A percentile compares a stretch with the other conserved stretches of the same genome.
These are phyloP conservation scores for Lasiodiplodia theobromae DNA, from an alignment of 2,329 filamentous ascomycete genomes.

Conservation along the genomic window DNA sequence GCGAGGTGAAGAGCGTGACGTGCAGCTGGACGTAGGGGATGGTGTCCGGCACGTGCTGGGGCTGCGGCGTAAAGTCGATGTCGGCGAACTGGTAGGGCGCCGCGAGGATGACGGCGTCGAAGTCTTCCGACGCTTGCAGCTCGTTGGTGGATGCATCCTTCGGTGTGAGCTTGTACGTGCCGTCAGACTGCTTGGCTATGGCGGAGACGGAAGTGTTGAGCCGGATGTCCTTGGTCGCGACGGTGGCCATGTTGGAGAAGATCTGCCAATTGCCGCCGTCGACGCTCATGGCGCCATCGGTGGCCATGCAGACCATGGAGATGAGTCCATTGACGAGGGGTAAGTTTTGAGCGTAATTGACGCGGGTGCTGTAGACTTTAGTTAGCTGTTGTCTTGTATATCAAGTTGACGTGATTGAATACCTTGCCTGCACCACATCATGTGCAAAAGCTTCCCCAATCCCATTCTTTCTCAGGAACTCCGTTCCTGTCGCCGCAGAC, in stretches of 20 bases:
- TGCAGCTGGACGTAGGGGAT: slow-evolving; percentile 89
- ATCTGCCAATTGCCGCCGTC: slow-evolving; percentile 93
- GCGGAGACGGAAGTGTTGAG: slow-evolving; percentile 73
- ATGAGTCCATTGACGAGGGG: slow-evolving; percentile 87
- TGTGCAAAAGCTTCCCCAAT: slow-evolving; percentile 72
- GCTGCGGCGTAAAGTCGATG: slow-evolving; percentile 60
- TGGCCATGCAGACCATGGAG: slow-evolving; percentile 90
- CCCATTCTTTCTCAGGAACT: slow-evolving; percentile 72
- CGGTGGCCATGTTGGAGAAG: slow-evolving; percentile 69
- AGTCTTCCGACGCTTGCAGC: slow-evolving; percentile 49
- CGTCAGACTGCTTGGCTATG: slow-evolving; percentile 39
- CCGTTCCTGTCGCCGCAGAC: slow-evolving; percentile 75
- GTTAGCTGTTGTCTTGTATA: neutral
- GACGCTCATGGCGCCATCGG: slow-evolving; percentile 80
- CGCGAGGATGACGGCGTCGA: slow-evolving; percentile 84
- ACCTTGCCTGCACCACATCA: slow-evolving; percentile 81
- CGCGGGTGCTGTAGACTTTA: slow-evolving; percentile 69
- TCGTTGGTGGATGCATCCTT: slow-evolving; percentile 5
- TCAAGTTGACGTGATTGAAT: slow-evolving; percentile 12
- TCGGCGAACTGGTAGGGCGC: slow-evolving; percentile 81
- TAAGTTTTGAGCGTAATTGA: slow-evolving; percentile 94
- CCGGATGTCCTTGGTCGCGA: slow-evolving; percentile 65
- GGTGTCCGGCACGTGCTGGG: slow-evolving; percentile 66
- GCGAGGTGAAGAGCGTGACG: slow-evolving; percentile 87
- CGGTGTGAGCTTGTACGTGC: slow-evolving; percentile 52